Evolutionary conservation across 345 rosid genomes (phyloP), one percentile per base, ranked within the genome.

Genomic region (Arabis hirsuta): DNA sequence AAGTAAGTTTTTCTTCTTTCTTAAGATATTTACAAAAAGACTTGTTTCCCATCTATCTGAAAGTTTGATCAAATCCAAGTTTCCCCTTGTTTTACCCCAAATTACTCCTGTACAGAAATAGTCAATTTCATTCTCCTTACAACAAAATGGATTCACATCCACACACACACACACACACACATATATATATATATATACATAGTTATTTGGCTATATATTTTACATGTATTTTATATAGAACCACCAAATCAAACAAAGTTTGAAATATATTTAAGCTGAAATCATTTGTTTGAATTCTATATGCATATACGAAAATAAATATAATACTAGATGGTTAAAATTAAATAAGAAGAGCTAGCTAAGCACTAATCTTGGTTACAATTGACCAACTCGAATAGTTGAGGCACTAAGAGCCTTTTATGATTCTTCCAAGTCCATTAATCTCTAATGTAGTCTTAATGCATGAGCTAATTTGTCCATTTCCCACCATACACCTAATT

Each of bases 391-490:
- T 64, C 50, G 72, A 76, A 71, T 71, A 76, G 65, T 76, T 53
- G 72, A 76, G 62, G 72, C 72, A 71, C 66, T 27, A 57, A 57
- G 60, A 63, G 71, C 66, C 38, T 63, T 69, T 48, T 64, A 26
- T 63, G 79, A 74, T 69, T 69, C 71, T 76, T 55, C 65, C 79
- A 76, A 76, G 62, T 48, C 62, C 61, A 76, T 70, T 64, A 45
- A 73, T 57, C 53, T 48, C 46, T 74, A 67, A 74, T 74, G 73
- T 57, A 64, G 76, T 76, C 72, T 71, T 76, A 76, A 64, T 76
- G 62, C 76, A 76, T 64, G 71, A 76, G 76, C 80, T 71, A 71
- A 76, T 76, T 76, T 76, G 80, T 76, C 80, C 72, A 71, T 57
- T 71, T 77, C 76, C 76, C 75, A 76, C 79, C 75, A 45, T 56